phyloP scores from a whole-genome alignment of 108 stramenopile genomes.

The Cyclotella distinguenda region DNA sequence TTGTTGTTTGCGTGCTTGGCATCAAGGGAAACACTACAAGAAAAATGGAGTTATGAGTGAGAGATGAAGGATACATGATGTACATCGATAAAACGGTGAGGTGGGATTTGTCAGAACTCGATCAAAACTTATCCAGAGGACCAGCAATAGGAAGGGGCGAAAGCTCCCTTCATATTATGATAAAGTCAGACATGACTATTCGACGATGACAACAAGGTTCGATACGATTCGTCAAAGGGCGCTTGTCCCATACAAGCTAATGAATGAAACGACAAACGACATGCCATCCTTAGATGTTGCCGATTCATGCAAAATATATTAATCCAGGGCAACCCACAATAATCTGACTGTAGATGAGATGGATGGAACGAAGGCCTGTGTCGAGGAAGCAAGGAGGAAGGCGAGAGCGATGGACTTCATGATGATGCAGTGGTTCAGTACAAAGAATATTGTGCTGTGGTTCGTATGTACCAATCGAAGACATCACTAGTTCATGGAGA shows the following conservation, averaged over 20 bases:
- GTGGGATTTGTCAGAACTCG: neutral
- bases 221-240: too few relatives aligned
- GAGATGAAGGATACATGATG: neutral
- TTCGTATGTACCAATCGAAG: neutral
- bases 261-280: neutral
- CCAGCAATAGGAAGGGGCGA: too few relatives aligned
- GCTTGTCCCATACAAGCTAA: too few relatives aligned
- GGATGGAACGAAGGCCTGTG: constrained; percentile 39
- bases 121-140: neutral
- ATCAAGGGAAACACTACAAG: constrained; percentile 33
- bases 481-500: neutral
- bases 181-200: too few relatives aligned
- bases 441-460: neutral
- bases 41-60: neutral
- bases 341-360: constrained; percentile 18
- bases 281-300: neutral
- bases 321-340: constrained; percentile 17
- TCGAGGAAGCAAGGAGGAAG: constrained; percentile 23
- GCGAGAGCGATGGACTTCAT: constrained; percentile 35
- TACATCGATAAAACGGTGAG: neutral
- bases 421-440: neutral
- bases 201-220: too few relatives aligned
- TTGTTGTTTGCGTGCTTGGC: constrained; percentile 87
- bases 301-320: too few relatives aligned
- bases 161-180: too few relatives aligned